A percentile compares a stretch with the other conserved stretches of the same genome.
phyloP scores from a whole-genome alignment of 495 filamentous ascomycete genomes.

The Neurospora sp. region DNA sequence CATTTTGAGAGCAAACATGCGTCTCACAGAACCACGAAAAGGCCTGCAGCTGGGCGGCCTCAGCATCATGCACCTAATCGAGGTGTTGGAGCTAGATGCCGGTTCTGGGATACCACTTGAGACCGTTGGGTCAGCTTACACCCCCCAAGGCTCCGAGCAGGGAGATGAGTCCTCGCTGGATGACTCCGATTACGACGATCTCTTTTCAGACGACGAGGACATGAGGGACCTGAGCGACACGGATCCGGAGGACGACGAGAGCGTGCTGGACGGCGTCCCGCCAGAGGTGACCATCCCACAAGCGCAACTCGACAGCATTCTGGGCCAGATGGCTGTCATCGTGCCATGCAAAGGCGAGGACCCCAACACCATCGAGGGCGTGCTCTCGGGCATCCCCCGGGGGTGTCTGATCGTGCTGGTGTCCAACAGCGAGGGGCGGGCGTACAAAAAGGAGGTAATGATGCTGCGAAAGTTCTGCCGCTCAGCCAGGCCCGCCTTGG shows the following conservation, averaged over 20 bases:
- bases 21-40: background rate
- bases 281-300: background rate
- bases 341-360: conserved; percentile 23
- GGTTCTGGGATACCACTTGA: background rate
- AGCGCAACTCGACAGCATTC: conserved; percentile 1
- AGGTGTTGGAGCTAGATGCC: conserved; percentile 4
- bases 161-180: background rate
- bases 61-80: conserved; percentile 1
- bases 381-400: conserved; percentile 22
- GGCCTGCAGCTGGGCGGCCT: background rate
- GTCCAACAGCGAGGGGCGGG: conserved; percentile 14
- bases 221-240: background rate
- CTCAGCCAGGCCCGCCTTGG: conserved; percentile 4
- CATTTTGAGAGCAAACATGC: background rate
- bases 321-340: conserved; percentile 14
- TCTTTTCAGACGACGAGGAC: background rate
- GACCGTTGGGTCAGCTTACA: background rate
- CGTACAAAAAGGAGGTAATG: conserved; percentile 6
- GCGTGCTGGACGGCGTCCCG: background rate
- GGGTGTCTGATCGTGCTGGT: conserved; percentile 17
- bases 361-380: conserved; percentile 6
- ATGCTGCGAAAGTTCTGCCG: conserved; percentile 8
- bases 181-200: background rate
- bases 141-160: background rate
- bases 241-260: background rate